These are phyloP conservation scores for Canavalia ensiformis DNA, from an alignment of 306 rosid genomes.

Conservation along the genomic window DNA sequence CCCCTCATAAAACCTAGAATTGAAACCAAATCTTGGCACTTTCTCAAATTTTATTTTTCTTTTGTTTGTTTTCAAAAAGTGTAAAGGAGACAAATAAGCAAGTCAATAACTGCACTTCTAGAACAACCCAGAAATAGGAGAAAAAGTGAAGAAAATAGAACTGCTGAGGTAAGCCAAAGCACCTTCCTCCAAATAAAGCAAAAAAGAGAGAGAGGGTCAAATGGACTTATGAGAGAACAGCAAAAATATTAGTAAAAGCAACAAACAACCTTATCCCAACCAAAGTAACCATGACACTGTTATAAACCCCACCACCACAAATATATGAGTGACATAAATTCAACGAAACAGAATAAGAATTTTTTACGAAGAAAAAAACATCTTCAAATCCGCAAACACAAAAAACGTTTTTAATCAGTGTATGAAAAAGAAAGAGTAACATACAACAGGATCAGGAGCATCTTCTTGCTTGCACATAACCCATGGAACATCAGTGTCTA, in stretches of 20 bases:
- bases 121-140: conserved; percentile 17
- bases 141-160: conserved; percentile 29
- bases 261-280: conserved; percentile 47
- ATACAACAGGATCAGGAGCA: conserved; percentile 93
- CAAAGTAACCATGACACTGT: conserved; percentile 36
- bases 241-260: conserved; percentile 43
- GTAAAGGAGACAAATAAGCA: not conserved
- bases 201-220: conserved; percentile 41
- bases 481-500: conserved; percentile 89
- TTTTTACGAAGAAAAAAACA: conserved; percentile 35
- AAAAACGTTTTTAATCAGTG: not conserved
- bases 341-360: conserved; percentile 36
- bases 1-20: not conserved
- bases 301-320: conserved; percentile 56
- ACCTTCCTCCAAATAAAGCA: conserved; percentile 19
- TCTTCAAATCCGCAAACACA: not conserved
- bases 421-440: conserved; percentile 5
- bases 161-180: conserved; percentile 3
- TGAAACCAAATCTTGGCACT: conserved; percentile 31
- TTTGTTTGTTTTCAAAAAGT: not conserved
- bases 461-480: conserved; percentile 91
- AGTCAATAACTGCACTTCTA: not conserved
- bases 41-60: conserved; percentile 7
- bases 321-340: conserved; percentile 36
- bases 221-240: not conserved